Conservation (phyloP, 2,329 filamentous ascomycete genomes). For the Trichoderma sp. region DNA sequence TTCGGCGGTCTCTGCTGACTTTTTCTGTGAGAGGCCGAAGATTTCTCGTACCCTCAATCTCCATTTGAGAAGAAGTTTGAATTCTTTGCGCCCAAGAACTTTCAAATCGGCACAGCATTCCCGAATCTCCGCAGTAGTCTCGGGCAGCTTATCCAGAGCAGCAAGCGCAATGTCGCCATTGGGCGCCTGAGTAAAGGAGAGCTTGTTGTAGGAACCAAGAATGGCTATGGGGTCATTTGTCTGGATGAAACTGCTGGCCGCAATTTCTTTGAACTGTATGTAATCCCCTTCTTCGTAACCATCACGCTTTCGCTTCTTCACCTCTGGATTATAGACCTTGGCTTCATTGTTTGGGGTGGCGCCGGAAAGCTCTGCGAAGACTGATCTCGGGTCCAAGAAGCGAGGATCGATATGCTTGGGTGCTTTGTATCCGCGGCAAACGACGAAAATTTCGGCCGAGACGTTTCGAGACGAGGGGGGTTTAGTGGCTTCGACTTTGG, state of each 20-base stretch:
- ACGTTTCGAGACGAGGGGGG: conserved; percentile 94
- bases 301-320: conserved; percentile 95
- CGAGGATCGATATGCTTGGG: conserved; percentile 90
- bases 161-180: conserved; percentile 84
- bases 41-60: conserved; percentile 83
- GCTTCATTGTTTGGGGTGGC: conserved; percentile 92
- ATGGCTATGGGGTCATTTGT: conserved; percentile 91
- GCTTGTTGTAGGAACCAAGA: conserved; percentile 77
- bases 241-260: conserved; percentile 91
- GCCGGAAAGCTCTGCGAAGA: conserved; percentile 88
- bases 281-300: conserved; percentile 97
- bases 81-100: conserved; percentile 89
- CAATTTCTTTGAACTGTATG: conserved; percentile 83
- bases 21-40: conserved; percentile 82
- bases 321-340: conserved; percentile 95
- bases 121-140: conserved; percentile 80
- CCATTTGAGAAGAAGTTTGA: conserved; percentile 87
- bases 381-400: conserved; percentile 82
- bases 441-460: conserved; percentile 97
- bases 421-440: conserved; percentile 91
- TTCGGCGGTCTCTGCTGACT: conserved; percentile 45
- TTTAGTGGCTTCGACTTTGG: conserved; percentile 94
- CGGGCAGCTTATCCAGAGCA: conserved; percentile 78
- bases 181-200: conserved; percentile 76
- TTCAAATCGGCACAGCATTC: conserved; percentile 79